Base-by-base conservation (phyloP, 352 stramenopile genomes). In the Halophytophthora polymorphica region DNA sequence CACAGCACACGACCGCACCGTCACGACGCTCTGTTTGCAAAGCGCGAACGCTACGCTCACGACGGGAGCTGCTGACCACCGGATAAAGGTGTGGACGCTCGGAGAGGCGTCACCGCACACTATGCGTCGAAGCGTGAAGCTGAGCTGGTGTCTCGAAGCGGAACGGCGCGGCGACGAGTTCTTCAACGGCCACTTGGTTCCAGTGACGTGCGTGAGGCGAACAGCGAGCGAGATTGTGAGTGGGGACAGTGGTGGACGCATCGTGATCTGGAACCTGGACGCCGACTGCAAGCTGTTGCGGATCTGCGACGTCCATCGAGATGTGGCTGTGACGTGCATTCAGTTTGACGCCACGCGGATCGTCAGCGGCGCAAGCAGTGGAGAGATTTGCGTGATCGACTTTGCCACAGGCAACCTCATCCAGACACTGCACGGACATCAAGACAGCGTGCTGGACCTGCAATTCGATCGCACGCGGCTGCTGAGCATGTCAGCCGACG, bases 311-410 rank as follows among this genome's bases (percentile, higher is more conserved):
- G 61, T 80, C 0, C 64, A 93, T 53, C 51, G 44, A 50, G 64
- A 71, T 42, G 64, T 61, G 13, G 49, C 72, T 3, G 66, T 93
- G 15, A 74, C 69, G 4, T 88, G 82, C 34, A 56, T 93, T 39
- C 73, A 89, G 48, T 90, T 90, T 51, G 83, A 93, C 12, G 77
- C 83, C 22, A 89, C 71, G 28, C 79, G 80, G 2, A 80, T 93
- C 42, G 71, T 92, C 28, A 89, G 75, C 14, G 77, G 77, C 4
- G 66, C 62, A 0, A 64, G 51, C 2, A 71, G 68, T 21, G 78
- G 79, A 2, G 61, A 66, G 0, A 83, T 93, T 33, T 90, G 73
- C 28, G 71, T 93, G 15, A 83, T 72, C 4, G 79, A 93, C 52
- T 88, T 93, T 42, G 77, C 81, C 17, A 89, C 77, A 0, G 75